Base-by-base conservation (phyloP, 2,329 filamentous ascomycete genomes). In the Clonostachys solani region DNA sequence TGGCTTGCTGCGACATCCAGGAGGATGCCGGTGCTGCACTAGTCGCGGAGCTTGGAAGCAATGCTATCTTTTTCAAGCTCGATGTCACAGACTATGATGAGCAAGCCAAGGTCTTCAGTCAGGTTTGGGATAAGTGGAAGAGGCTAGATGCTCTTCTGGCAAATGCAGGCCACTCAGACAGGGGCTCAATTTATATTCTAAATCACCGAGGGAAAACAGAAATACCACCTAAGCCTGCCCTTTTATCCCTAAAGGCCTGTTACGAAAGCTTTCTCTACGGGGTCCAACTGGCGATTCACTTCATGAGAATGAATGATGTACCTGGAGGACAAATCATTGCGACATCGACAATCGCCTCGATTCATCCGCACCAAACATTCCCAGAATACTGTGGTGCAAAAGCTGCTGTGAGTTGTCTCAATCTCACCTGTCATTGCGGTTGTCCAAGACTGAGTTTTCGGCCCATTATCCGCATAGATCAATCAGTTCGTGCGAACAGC, bases 311-410 rank as follows among this genome's bases (percentile, higher is more conserved):
- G 49, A 78, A 77, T 47, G 53, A 59, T 3, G 56, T 55, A 0
- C 65, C 65, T 1, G 71, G 69, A 3, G 73, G 72, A 1, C 66
- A 60, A 46, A 72, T 77, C 45, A 58, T 75, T 12, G 63, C 66
- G 2, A 76, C 73, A 1, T 63, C 64, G 3, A 73, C 67, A 49
- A 66, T 71, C 48, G 66, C 68, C 2, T 69, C 61, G 1, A 51
- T 77, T 2, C 68, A 70, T 44, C 72, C 75, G 1, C 68, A 73
- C 49, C 50, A 59, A 9, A 61, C 65, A 0, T 72, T 69, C 48
- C 74, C 75, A 0, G 69, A 78, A 52, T 78, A 79, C 55, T 68
- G 65, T 46, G 71, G 71, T 15, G 69, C 73, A 9, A 79, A 79
- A 52, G 72, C 75, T 4, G 75, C 67, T 1, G 66, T 75, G 42